phyloP scores from a whole-genome alignment of 2,329 filamentous ascomycete species.

The Cephalotrichum gorgonifer region DNA sequence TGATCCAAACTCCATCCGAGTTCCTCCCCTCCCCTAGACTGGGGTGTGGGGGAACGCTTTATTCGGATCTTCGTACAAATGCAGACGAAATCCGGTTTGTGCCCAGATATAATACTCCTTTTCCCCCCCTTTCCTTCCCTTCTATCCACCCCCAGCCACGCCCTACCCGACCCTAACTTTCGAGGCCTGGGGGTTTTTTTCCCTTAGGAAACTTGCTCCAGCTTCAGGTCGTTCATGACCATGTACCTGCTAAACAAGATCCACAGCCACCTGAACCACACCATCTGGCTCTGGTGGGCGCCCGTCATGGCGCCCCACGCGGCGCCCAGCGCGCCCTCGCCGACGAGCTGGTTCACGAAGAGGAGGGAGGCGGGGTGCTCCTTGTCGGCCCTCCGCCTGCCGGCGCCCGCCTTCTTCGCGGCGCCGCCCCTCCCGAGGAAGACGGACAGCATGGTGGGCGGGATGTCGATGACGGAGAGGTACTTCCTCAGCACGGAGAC shows the following conservation, averaged over 20 bases:
- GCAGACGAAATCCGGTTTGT: no score
- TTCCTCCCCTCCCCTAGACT: no score
- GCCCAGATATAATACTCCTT: no score
- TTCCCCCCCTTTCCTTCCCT: no score
- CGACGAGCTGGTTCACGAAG: slow-evolving; percentile 60
- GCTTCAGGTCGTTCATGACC: slow-evolving; percentile 78
- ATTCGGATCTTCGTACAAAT: no score
- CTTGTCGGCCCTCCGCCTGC: background rate
- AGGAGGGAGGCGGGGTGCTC: slow-evolving; percentile 49
- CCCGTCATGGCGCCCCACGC: slow-evolving; percentile 82
- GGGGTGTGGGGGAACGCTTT: no score
- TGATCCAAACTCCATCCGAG: no score
- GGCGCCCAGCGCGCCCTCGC: slow-evolving; percentile 36
- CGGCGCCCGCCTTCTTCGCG: slow-evolving; percentile 15
- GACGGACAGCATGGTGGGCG: slow-evolving; percentile 52
- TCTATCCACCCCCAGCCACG: no score
- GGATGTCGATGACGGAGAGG: slow-evolving; percentile 60
- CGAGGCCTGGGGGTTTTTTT: no score
- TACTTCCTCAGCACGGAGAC: slow-evolving; percentile 75
- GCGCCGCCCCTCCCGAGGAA: slow-evolving; percentile 10
- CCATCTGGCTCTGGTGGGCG: slow-evolving; percentile 92
- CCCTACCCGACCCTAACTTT: no score
- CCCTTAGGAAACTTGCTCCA: slow-evolving; percentile 30
- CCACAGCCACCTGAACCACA: slow-evolving; percentile 97
- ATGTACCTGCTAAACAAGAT: slow-evolving; percentile 88